Base-by-base conservation (phyloP, 192 early-diverging fungal genomes). In the Mortierella claussenii region DNA sequence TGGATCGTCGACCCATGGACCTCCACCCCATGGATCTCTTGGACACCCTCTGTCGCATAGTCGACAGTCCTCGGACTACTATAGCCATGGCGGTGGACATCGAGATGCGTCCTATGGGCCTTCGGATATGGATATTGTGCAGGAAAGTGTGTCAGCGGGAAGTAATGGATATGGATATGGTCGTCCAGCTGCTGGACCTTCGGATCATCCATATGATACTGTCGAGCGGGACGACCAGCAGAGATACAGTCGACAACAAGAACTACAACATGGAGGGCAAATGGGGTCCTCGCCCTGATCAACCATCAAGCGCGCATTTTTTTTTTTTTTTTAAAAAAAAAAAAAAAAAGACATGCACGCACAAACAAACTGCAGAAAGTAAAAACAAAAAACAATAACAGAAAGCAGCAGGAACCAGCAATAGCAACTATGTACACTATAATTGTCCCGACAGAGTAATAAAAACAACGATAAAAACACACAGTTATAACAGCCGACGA, bases 101-200 rank as follows among this genome's bases (percentile, higher is more conserved):
- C 33, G 42, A 6, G 52, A 66, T 18, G 2, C 13, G 11, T 21
- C 21, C 4, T 34, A 55, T 49, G 55, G 48, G 17, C 37, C 47
- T 5, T 68, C 65, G 23, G 65, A 68, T 32, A 68, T 68, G 65
- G 65, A 68, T 20, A 42, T 68, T 44, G 65, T n/a, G n/a, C n/a
- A n/a, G n/a, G n/a, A n/a, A n/a, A n/a, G n/a, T n/a, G n/a, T n/a
- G n/a, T n/a, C n/a, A n/a, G n/a, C n/a, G n/a, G n/a, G n/a, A n/a
- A n/a, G n/a, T n/a, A n/a, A n/a, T n/a, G n/a, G n/a, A n/a, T n/a
- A n/a, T n/a, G n/a, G n/a, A n/a, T n/a, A n/a, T n/a, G n/a, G n/a
- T n/a, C n/a, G n/a, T n/a, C n/a, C n/a, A n/a, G n/a, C n/a, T n/a
- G n/a, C n/a, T n/a, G n/a, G n/a, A n/a, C n/a, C n/a, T n/a, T n/a